These are phyloP conservation scores for Carex myosuroides DNA, from an alignment of 176 grass and related monocot species.

Conservation along the genomic window DNA sequence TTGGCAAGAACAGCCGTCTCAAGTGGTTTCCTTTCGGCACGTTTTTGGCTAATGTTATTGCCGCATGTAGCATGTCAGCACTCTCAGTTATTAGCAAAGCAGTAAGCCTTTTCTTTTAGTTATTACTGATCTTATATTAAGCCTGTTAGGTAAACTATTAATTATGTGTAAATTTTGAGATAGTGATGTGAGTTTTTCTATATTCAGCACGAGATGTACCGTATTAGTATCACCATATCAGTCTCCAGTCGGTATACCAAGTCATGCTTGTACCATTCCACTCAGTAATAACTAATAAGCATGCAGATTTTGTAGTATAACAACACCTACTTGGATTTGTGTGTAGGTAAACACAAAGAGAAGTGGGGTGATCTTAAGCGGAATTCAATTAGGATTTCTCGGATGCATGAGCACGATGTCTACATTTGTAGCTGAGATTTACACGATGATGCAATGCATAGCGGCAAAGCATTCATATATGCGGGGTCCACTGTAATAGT, in stretches of 20 bases:
- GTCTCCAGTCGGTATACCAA: neutral
- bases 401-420: slow-evolving; percentile 93
- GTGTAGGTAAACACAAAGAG: slow-evolving; percentile 58
- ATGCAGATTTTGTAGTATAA: neutral
- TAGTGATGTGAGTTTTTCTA: neutral
- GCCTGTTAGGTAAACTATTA: neutral
- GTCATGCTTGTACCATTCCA: neutral
- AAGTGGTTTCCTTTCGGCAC: slow-evolving; percentile 91
- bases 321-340: neutral
- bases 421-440: slow-evolving; percentile 88
- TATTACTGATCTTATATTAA: neutral
- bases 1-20: slow-evolving; percentile 43
- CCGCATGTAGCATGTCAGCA: slow-evolving; percentile 63
- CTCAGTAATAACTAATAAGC: neutral
- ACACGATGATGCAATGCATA: slow-evolving; percentile 74
- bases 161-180: neutral
- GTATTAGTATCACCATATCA: neutral
- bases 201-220: neutral
- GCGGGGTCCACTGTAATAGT: slow-evolving; percentile 43
- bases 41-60: slow-evolving; percentile 76
- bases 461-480: slow-evolving; percentile 58
- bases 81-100: slow-evolving; percentile 55
- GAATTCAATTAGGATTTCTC: slow-evolving; percentile 68
- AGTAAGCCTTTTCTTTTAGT: slow-evolving; percentile 28
- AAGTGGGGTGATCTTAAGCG: slow-evolving; percentile 44